Percentiles rank a stretch among this genome's conserved stretches.
Conservation (phyloP, 371 early-diverging fungal genomes). For the Haplosporangium sp. region DNA sequence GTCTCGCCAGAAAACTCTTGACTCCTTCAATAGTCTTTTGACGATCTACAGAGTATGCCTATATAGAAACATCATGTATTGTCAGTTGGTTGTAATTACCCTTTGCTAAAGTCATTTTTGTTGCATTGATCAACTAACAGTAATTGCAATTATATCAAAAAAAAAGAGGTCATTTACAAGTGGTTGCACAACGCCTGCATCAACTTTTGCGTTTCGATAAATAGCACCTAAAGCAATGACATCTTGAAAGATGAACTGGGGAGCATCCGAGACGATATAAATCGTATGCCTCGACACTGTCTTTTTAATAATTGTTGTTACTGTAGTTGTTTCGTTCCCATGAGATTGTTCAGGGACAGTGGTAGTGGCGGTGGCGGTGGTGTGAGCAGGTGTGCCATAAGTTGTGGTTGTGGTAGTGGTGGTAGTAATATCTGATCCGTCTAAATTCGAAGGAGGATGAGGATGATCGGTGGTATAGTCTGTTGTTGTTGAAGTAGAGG, state of each 20-base stretch:
- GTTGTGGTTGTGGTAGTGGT: neutral
- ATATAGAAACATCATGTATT: neutral
- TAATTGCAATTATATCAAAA: neutral
- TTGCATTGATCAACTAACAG: too few species aligned
- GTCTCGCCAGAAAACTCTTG: slow-evolving; percentile 59
- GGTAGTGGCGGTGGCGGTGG: neutral
- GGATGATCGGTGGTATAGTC: neutral
- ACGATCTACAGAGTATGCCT: slow-evolving; percentile 55
- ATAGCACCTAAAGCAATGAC: slow-evolving; percentile 67
- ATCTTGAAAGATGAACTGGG: slow-evolving; percentile 74
- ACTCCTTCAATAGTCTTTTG: slow-evolving; percentile 65
- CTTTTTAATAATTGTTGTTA: neutral
- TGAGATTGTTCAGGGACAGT: neutral
- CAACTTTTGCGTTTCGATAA: slow-evolving; percentile 71
- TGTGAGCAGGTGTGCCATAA: neutral
- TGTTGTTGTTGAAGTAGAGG: neutral
- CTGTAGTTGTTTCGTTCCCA: neutral
- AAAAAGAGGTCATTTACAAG: slow-evolving; percentile 46
- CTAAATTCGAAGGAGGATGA: too few species aligned
- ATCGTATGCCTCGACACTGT: slow-evolving; percentile 62
- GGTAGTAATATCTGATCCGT: neutral
- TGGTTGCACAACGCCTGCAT: slow-evolving; percentile 79
- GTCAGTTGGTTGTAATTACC: too few species aligned
- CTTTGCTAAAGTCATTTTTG: too few species aligned
- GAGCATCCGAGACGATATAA: slow-evolving; percentile 73